Base-by-base conservation (phyloP, 1,284 basidiomycete genomes). In the Ganoderma leucocontextum region DNA sequence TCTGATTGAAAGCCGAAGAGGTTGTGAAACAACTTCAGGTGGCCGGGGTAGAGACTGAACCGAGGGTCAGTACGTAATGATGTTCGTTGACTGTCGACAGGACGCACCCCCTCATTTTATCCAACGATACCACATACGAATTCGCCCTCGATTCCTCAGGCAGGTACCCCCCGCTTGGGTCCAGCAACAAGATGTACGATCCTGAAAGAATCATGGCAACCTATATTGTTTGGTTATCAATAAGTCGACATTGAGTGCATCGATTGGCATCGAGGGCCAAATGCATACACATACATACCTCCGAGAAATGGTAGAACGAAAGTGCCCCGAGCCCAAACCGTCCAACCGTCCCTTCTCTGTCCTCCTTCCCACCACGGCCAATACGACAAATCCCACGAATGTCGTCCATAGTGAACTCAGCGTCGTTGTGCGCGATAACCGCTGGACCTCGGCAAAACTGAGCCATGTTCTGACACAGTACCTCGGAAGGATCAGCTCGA, bases 281-380 rank as follows among this genome's bases (percentile, higher is more conserved):
- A 29, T 29, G 29, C 29, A 47, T 29, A 19, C 13, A 70, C 78
- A 47, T 67, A 70, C 78, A 47, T 67, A 85, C 85, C 75, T 87
- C 85, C 1, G 82, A 82, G 60, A 86, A 81, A 67, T 86, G 84
- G 64, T 84, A 87, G 78, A 86, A 82, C 0, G 83, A 82, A 9
- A 87, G 76, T 8, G 84, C 82, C 8, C 86, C 86, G 13, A 84
- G 76, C 2, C 86, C 86, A 76, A 86, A 87, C 47, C 83, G 82
- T 2, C 86, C 86, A 62, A 87, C 86, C 3, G 78, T 82, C 61
- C 80, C 80, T 0, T 68, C 71, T 25, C 72, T 74, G 2, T 70
- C 78, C 15, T 73, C 71, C 72, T 87, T 87, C 0, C 84, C 83
- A 8, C 86, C 85, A 13, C 80, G 74, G 3, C 84, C 84, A 4